Evolutionary conservation across 1,139 yeast species (phyloP), one percentile per base, ranked within the genome.

Genomic region (Pichia sp.): DNA sequence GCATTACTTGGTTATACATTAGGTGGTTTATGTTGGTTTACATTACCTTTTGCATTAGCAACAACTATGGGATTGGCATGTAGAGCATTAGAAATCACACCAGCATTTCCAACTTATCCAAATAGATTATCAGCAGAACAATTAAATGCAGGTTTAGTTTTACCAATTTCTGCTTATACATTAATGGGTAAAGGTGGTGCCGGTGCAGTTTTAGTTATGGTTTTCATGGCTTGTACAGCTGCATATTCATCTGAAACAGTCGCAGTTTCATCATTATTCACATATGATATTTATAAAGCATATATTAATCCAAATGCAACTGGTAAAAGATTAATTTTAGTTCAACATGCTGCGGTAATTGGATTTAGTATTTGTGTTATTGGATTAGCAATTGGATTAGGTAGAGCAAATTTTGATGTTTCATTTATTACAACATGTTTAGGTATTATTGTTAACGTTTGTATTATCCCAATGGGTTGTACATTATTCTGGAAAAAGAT

Each of bases 391-490:
- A 70, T 56, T 71, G 72, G 55, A n/a, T 68, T 73, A 45, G 76
- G 77, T 64, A 85, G 87, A 56, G 95, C 92, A 25, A 84, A 82
- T 22, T 81, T 87, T 41, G 77, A 87, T 28, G 82, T 89, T 86
- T 96, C 96, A 16, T 85, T 82, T 65, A 71, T 89, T 44, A 85
- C 85, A 60, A 87, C 87, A 62, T 70, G 89, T 52, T 87, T 87
- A 89, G 96, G 95, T 42, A 77, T 86, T 46, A 80, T 89, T 42
- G 86, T 89, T 54, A 84, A 94, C 25, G 80, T 94, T 46, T 95
- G 90, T 25, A 96, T 89, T 6, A 64, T 86, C 40, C 95, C 96
- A 6, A 76, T 86, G 23, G 77, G 83, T 4, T 65, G 83, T 54
- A 80, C 95, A 0, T 66, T 89, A 45, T 74, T 86, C 55, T 85